phyloP scores from a whole-genome alignment of 352 stramenopile genomes.

The Albugo laibachii region DNA sequence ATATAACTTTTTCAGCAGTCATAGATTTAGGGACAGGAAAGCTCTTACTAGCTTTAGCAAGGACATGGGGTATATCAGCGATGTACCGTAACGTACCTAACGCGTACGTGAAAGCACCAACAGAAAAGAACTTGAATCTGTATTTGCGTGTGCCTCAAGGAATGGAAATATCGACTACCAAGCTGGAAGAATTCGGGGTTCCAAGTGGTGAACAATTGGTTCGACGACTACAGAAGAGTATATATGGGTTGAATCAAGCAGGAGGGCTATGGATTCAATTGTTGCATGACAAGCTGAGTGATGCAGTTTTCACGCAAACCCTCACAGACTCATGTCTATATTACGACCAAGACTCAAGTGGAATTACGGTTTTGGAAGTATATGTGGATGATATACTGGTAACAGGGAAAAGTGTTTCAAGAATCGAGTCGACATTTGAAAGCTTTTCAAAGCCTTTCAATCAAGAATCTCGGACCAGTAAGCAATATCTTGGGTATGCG shows the following conservation, averaged over 20 bases:
- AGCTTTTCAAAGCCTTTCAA: slow-evolving; percentile 3
- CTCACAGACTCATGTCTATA: slow-evolving; percentile 14
- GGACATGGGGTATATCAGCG: background rate
- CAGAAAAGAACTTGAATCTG: background rate
- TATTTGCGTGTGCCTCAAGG: background rate
- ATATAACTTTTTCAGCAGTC: background rate
- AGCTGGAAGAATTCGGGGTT: no score
- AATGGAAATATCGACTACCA: background rate
- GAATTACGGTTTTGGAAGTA: slow-evolving; percentile 4
- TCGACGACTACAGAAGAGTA: no score
- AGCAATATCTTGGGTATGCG: slow-evolving; percentile 14
- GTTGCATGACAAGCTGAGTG: slow-evolving; percentile 5
- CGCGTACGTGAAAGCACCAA: background rate
- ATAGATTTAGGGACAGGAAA: slow-evolving; percentile 5
- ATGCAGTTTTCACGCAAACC: slow-evolving; percentile 6
- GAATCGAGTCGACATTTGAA: slow-evolving; percentile 5
- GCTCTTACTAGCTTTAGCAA: background rate
- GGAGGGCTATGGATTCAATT: slow-evolving; percentile 7
- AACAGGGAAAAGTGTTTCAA: slow-evolving; percentile 1
- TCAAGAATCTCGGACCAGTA: slow-evolving; percentile 13
- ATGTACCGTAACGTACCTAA: background rate
- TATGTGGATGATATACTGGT: slow-evolving; percentile 19
- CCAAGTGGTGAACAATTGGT: no score
- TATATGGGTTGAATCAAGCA: slow-evolving; percentile 14
- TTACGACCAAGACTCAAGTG: slow-evolving; percentile 1